Conservation (phyloP, 2,329 filamentous ascomycete species). For the Pyrenophora seminiperda region DNA sequence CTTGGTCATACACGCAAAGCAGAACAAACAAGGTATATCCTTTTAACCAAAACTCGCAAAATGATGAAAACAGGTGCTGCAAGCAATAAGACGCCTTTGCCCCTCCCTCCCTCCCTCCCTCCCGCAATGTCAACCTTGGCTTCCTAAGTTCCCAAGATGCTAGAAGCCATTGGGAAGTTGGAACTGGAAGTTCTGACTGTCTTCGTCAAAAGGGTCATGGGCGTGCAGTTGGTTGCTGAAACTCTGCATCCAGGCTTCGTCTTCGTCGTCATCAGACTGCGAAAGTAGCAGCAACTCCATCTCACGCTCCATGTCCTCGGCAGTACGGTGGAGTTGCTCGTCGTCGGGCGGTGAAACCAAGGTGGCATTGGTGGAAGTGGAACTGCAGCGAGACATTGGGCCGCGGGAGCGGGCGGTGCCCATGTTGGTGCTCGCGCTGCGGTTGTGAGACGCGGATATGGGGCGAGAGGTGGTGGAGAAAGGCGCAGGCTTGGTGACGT, state of each 20-base stretch:
- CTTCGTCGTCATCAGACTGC: slow-evolving; percentile 35
- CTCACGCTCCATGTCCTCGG: slow-evolving; percentile 44
- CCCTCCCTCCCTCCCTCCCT: no score
- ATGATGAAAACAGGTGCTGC: no score
- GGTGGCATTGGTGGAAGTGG: slow-evolving; percentile 38
- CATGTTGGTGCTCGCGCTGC: slow-evolving; percentile 16
- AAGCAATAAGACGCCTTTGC: no score
- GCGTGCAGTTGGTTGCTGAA: slow-evolving; percentile 35
- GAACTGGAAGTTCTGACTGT: slow-evolving; percentile 40
- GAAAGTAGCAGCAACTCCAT: slow-evolving; percentile 37
- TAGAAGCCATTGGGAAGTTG: slow-evolving; percentile 40
- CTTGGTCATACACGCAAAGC: no score
- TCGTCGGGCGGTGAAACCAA: slow-evolving; percentile 32
- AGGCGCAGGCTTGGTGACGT: slow-evolving; percentile 41
- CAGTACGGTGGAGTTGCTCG: slow-evolving; percentile 33
- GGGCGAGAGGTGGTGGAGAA: slow-evolving; percentile 33
- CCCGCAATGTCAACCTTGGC: no score
- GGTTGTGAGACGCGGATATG: slow-evolving; percentile 21
- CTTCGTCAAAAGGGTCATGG: slow-evolving; percentile 35
- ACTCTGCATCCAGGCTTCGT: slow-evolving; percentile 40
- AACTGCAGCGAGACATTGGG: slow-evolving; percentile 43
- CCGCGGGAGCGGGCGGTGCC: slow-evolving; percentile 21
- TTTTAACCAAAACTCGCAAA: no score
- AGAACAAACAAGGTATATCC: no score
- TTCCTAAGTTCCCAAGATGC: neutral